Evolutionary conservation across 306 rosid genomes (phyloP).

Genomic region (Oxytropis ochrocephala): DNA sequence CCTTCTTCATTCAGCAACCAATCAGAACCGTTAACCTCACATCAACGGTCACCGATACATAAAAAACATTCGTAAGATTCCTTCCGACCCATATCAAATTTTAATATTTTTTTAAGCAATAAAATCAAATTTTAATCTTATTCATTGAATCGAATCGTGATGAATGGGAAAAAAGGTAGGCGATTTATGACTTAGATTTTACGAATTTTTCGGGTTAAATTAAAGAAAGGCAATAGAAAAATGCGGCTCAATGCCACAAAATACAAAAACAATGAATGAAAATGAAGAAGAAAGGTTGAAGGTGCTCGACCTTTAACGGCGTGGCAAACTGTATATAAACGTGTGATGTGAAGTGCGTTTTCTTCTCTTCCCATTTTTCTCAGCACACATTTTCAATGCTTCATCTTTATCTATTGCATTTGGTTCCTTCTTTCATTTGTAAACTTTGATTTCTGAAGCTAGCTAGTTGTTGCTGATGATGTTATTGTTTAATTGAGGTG

Average conservation of each 20-base stretch:
- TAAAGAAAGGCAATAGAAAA: slow-evolving; percentile 13
- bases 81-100: neutral
- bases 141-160: neutral
- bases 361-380: neutral
- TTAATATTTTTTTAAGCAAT: too few relatives aligned
- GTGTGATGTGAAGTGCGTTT: slow-evolving; percentile 22
- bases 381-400: neutral
- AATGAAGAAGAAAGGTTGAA: neutral
- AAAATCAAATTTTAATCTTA: neutral
- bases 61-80: neutral
- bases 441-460: neutral
- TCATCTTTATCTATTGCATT: neutral
- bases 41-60: neutral
- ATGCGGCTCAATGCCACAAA: slow-evolving; percentile 22
- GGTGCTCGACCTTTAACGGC: slow-evolving; percentile 27
- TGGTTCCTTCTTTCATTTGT: neutral
- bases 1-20: slow-evolving; percentile 9
- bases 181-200: slow-evolving; percentile 1
- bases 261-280: neutral
- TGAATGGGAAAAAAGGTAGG: neutral
- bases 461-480: neutral
- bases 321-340: slow-evolving; percentile 41
- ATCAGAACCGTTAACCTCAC: slow-evolving; percentile 21
- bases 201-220: slow-evolving; percentile 17
- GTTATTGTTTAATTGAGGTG: slow-evolving; percentile 1